Base-by-base conservation (phyloP, 805 yeast genomes). In the Pichia rugopelliculosa region DNA sequence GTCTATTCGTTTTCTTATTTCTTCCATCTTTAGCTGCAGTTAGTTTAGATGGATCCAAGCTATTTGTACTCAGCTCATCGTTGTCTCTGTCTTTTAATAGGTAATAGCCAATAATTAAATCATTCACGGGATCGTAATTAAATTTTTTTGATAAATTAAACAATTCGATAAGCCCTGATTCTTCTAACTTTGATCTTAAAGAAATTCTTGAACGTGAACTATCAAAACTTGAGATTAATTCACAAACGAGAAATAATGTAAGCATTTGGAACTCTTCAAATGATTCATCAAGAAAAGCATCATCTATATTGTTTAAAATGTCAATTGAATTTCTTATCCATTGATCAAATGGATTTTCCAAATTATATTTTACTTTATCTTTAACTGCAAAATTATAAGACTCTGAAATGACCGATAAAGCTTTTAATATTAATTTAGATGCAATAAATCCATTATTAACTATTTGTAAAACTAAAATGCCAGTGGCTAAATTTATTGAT, bases 401-500 rank as follows among this genome's bases (percentile, higher is more conserved):
- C 18, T 42, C 39, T 11, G 42, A 21, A 7, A 42, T 41, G 12
- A 15, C 25, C 13, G 23, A 13, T 12, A 40, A 30, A 20, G 43
- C 37, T 30, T 33, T 41, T 34, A 27, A 55, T 17, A 60, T 49
- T 7, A 44, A 36, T n/a, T 39, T 34, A 1, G 59, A 34, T 6
- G 63, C 58, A 1, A 46, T 30, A 15, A 47, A 21, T n/a, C 50
- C 52, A 15, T 52, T 52, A 33, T 60, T 57, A 0, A 60, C 61
- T 21, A 62, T 48, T 9, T 82, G 59, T 42, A 79, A 74, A 23
- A 79, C 74, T 44, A 89, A 67, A 53, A 90, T 76, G 51, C 90
- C 96, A 1, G 91, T 83, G 1, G 88, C 93, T 34, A 83, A 70
- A 55, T 80, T 84, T 54, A 96, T 72, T 0, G 97, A 88, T 3